Conservation (phyloP, 208 protist genomes). For the Leishmania mexicana region DNA sequence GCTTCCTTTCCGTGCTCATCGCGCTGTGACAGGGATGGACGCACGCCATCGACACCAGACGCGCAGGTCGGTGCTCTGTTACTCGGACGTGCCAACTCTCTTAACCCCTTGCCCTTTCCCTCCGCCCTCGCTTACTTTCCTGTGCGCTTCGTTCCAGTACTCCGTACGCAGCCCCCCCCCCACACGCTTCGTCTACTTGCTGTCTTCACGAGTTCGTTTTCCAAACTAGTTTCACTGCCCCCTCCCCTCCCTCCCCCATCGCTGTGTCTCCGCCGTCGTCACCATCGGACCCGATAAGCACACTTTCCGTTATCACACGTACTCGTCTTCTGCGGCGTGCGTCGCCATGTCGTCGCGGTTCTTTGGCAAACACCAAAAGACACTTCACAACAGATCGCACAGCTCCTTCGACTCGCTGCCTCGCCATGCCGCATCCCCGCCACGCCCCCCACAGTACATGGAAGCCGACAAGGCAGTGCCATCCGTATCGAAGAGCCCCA, state of each 20-base stretch:
- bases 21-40: neutral
- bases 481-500: neutral
- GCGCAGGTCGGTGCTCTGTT: neutral
- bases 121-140: neutral
- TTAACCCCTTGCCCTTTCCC: neutral
- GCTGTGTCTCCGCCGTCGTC: neutral
- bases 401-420: neutral
- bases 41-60: neutral
- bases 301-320: neutral
- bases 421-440: neutral
- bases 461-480: neutral
- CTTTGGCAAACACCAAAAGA: neutral
- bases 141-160: neutral
- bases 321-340: neutral
- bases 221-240: neutral
- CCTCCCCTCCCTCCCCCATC: neutral
- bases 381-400: neutral
- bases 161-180: neutral
- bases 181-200: neutral
- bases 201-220: neutral
- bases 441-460: neutral
- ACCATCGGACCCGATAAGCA: neutral
- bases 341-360: neutral
- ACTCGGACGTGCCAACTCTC: neutral
- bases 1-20: neutral